Evolutionary conservation across 1,139 yeast species (phyloP), one percentile per base, ranked within the genome.

Genomic region (Blastobotrys apis): DNA sequence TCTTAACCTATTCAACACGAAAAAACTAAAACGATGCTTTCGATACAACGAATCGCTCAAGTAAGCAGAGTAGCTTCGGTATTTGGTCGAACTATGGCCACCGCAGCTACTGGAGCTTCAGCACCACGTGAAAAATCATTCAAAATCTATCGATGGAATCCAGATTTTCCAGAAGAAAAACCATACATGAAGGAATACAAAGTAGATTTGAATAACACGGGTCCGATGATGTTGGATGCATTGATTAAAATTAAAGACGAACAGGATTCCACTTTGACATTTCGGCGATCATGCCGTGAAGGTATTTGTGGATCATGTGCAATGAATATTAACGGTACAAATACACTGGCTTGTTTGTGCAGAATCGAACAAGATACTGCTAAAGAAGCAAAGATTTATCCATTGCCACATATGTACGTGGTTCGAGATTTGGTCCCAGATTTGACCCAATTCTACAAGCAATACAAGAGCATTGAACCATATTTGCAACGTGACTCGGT

Each of bases 241-340:
- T 71, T 92, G 53, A 69, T 92, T 59, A 92, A 90, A 70, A 88
- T 92, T 69, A 92, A 92, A 72, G 88, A 88, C 68, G 98, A 92
- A 69, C 94, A 87, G 67, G 99, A 92, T 67, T 71, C 97, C 33
- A 85, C 97, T 26, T 78, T 92, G 64, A 92, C 98, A 3, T 84
- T 92, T 71, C 83, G 99, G 75, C 83, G 98, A 71, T 88, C 97
- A 42, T 92, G 98, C 73, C 90, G 99, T 75, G 99, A 92, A 72
- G 99, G 99, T 61, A 94, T 92, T 58, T 92, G 99, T 73, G 99
- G 99, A 41, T 92, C 97, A 4, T 92, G 99, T 75, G 99, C 99
- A 59, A 92, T 92, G 99, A 92, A 92, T 75, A 92, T 92, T 67
- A 95, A 95, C 54, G 99, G 99, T 57, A 77, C 84, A 65, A 92